Conservation (phyloP, 305 asterid species). For the Stenogyne calaminthoides region DNA sequence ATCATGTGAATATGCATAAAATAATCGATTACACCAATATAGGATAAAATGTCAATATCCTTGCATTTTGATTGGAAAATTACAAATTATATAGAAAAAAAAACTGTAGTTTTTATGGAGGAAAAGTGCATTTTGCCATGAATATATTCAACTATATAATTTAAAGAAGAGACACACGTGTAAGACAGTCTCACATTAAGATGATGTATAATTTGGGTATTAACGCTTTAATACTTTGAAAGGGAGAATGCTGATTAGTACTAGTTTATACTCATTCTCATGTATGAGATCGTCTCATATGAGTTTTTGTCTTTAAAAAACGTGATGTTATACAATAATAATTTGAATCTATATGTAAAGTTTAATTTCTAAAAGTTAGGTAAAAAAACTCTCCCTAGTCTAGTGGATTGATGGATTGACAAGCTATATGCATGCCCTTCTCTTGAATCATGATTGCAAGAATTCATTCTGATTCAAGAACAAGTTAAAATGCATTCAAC, state of each 20-base stretch:
- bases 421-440: slow-evolving; percentile 5
- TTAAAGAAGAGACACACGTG: background rate
- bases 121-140: background rate
- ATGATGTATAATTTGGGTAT: too few species aligned
- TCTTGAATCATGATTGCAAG: background rate
- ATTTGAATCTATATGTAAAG: background rate
- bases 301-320: too few species aligned
- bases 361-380: background rate
- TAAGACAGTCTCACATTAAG: too few species aligned
- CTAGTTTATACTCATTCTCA: too few species aligned
- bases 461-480: background rate
- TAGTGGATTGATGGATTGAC: background rate
- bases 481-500: slow-evolving; percentile 17
- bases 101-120: background rate
- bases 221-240: too few species aligned
- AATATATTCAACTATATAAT: background rate
- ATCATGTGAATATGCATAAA: background rate
- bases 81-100: too few species aligned
- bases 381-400: background rate
- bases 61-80: background rate
- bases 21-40: too few species aligned
- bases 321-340: too few species aligned
- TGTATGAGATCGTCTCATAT: too few species aligned
- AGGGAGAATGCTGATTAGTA: too few species aligned
- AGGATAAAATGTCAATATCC: background rate